Percentiles rank a stretch among this genome's conserved stretches.
Conservation (phyloP, 2,329 filamentous ascomycete genomes). For the Phialocephala subalpina region DNA sequence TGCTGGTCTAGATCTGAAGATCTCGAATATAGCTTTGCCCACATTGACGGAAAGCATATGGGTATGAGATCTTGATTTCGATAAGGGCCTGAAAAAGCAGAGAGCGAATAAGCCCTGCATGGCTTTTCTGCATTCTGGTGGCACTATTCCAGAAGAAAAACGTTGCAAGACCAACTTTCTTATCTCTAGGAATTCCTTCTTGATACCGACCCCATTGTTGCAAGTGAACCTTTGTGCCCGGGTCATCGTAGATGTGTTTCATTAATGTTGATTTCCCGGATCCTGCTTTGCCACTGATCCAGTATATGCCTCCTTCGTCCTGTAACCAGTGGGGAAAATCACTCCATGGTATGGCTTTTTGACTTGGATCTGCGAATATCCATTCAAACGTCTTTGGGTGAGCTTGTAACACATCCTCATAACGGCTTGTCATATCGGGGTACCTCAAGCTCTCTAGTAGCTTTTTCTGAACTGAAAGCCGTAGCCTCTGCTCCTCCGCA, state of each 20-base stretch:
- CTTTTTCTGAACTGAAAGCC: neutral
- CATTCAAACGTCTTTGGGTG: slow-evolving; percentile 19
- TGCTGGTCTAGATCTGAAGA: neutral
- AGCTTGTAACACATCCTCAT: slow-evolving; percentile 11
- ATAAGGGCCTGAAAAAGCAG: neutral
- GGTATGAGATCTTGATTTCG: neutral
- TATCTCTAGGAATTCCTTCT: neutral
- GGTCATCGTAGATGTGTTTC: slow-evolving; percentile 1
- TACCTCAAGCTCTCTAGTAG: slow-evolving; percentile 13
- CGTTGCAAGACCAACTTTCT: neutral
- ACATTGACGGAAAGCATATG: neutral
- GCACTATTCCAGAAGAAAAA: slow-evolving; percentile 15
- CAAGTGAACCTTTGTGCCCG: neutral
- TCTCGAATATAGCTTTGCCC: neutral
- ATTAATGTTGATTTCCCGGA: slow-evolving; percentile 6
- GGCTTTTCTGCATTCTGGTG: neutral
- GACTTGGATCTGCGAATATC: neutral
- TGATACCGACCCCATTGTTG: neutral
- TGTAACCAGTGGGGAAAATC: neutral
- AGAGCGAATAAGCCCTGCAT: neutral
- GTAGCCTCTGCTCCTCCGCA: neutral
- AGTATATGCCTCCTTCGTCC: neutral
- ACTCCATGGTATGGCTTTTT: neutral
- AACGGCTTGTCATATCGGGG: slow-evolving; percentile 14
- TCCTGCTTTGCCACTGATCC: slow-evolving; percentile 4